Evolutionary conservation across 768 basidiomycete species (phyloP).

Genomic region (Suillus luteus): DNA sequence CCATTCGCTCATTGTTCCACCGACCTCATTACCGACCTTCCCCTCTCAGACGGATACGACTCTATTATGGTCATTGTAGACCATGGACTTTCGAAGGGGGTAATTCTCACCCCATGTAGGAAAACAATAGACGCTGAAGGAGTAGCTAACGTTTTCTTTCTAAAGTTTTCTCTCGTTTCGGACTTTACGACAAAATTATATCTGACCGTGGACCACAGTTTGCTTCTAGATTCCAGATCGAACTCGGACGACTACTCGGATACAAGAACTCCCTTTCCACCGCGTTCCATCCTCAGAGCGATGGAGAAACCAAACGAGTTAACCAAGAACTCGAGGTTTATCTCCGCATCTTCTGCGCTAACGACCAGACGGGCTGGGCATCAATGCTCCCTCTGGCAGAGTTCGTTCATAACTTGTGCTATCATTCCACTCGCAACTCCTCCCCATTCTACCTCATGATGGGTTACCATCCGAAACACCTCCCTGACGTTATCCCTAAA

Average conservation of each 20-base stretch:
- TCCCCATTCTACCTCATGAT: neutral
- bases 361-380: neutral
- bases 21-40: neutral
- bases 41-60: neutral
- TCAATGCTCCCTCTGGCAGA: neutral
- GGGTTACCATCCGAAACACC: neutral
- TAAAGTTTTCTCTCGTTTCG: neutral
- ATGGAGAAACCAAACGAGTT: neutral
- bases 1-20: no score
- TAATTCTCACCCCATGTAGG: neutral
- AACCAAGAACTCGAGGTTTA: neutral
- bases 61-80: neutral
- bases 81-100: neutral
- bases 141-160: neutral
- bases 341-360: neutral
- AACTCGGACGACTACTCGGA: neutral
- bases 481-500: neutral
- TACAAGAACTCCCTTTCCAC: neutral
- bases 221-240: neutral
- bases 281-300: neutral
- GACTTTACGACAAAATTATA: neutral
- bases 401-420: neutral
- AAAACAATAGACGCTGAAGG: neutral
- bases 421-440: accelerated
- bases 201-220: neutral